Evolutionary conservation across 1,284 basidiomycete genomes (phyloP).

Genomic region (Puccinia coronata): DNA sequence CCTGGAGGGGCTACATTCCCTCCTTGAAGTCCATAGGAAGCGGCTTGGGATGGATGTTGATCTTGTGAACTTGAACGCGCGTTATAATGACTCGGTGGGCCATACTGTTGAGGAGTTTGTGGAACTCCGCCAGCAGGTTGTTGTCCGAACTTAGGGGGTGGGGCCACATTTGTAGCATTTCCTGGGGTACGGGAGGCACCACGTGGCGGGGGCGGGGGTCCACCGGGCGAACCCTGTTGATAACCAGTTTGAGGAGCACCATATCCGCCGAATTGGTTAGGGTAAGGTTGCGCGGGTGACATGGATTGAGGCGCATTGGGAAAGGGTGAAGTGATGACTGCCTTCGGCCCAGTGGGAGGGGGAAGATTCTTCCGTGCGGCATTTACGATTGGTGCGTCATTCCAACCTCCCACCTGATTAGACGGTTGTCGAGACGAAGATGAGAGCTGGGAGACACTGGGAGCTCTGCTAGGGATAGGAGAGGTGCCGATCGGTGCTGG

Average conservation of each 20-base stretch:
- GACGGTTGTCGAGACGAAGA: slow-evolving; percentile 56
- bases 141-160: slow-evolving; percentile 38
- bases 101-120: slow-evolving; percentile 48
- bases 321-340: slow-evolving; percentile 50
- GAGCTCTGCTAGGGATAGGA: slow-evolving; percentile 50
- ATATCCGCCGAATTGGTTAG: slow-evolving; percentile 42
- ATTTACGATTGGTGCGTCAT: slow-evolving; percentile 48
- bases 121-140: slow-evolving; percentile 15
- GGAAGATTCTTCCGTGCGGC: slow-evolving; percentile 22
- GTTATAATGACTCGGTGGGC: slow-evolving; percentile 18
- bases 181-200: slow-evolving; percentile 44
- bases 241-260: slow-evolving; percentile 22
- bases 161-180: slow-evolving; percentile 21
- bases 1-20: slow-evolving; percentile 22
- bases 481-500: slow-evolving; percentile 57
- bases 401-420: slow-evolving; percentile 51
- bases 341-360: slow-evolving; percentile 31
- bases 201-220: slow-evolving; percentile 38
- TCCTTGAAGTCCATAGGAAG: slow-evolving; percentile 20
- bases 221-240: slow-evolving; percentile 33
- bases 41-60: slow-evolving; percentile 4
- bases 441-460: slow-evolving; percentile 52
- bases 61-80: slow-evolving; percentile 17
- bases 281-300: slow-evolving; percentile 51
- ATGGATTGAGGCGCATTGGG: slow-evolving; percentile 51